These are phyloP conservation scores for Xylaria scruposa DNA, from an alignment of 495 filamentous ascomycete genomes.

Conservation along the genomic window DNA sequence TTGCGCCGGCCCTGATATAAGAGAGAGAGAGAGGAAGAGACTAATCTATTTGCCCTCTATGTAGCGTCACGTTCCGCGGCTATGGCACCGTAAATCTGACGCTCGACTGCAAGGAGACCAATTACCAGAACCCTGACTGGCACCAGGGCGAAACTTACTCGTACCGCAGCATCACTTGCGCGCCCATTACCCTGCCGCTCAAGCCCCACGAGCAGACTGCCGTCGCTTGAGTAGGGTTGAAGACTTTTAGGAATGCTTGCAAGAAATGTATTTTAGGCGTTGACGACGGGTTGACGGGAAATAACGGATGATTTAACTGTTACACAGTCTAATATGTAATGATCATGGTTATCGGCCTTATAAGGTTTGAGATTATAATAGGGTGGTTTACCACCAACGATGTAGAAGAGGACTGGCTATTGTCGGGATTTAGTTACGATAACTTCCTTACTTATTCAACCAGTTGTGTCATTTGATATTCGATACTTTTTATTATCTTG, in stretches of 20 bases:
- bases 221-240: slow-evolving; percentile 37
- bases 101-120: slow-evolving; percentile 46
- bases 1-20: not conserved
- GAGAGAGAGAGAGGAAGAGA: not conserved
- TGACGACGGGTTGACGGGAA: not conserved
- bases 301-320: not conserved
- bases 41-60: not conserved
- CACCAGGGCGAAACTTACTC: slow-evolving; percentile 50
- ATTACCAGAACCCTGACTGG: slow-evolving; percentile 51
- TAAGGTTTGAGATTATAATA: no score
- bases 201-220: slow-evolving; percentile 43
- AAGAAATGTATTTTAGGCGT: not conserved
- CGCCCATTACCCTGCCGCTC: slow-evolving; percentile 36
- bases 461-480: no score
- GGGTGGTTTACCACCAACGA: no score
- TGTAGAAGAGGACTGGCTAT: no score
- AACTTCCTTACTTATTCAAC: no score
- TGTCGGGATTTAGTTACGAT: no score
- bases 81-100: slow-evolving; percentile 42
- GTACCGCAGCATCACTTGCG: slow-evolving; percentile 41
- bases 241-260: not conserved
- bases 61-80: slow-evolving; percentile 46
- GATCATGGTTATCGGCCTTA: no score
- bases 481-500: no score
- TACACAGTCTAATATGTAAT: not conserved